Evolutionary conservation across 441 rosid species (phyloP).

Genomic region (Geranium incanum): DNA sequence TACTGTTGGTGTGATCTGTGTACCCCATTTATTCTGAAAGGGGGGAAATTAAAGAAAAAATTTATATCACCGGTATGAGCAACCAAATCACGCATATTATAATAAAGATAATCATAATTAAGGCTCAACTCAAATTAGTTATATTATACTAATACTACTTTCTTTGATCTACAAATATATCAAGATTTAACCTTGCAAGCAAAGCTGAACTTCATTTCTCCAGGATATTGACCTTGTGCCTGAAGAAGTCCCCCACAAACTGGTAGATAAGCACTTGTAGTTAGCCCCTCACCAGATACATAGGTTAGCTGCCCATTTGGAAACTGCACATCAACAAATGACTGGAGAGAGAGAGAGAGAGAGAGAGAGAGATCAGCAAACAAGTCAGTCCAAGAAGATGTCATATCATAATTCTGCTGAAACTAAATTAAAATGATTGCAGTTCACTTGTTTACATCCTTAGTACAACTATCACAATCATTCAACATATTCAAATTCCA

Average conservation of each 20-base stretch:
- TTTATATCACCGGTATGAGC: too few relatives aligned
- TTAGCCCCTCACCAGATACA: conserved; percentile 83
- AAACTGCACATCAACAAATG: conserved; percentile 85
- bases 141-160: background rate
- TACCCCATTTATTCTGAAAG: conserved; percentile 70
- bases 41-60: background rate
- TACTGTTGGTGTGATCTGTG: conserved; percentile 73
- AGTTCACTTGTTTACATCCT: background rate
- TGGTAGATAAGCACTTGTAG: conserved; percentile 85
- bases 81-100: too few relatives aligned
- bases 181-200: conserved; percentile 56
- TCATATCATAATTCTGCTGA: background rate
- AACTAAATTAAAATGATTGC: background rate
- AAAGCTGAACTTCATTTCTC: conserved; percentile 90
- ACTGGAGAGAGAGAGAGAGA: conserved; percentile 35
- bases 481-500: background rate
- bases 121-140: background rate
- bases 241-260: conserved; percentile 85
- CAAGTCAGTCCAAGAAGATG: conserved; percentile 10
- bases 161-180: background rate
- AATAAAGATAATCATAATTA: background rate
- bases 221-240: conserved; percentile 95
- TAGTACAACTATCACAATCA: background rate
- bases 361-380: conserved; percentile 11
- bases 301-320: conserved; percentile 90